Percentiles rank a stretch among this genome's conserved stretches.
These are phyloP conservation scores for Austroboletus novae-zelandiae DNA, from an alignment of 1,284 basidiomycete genomes.

Conservation along the genomic window DNA sequence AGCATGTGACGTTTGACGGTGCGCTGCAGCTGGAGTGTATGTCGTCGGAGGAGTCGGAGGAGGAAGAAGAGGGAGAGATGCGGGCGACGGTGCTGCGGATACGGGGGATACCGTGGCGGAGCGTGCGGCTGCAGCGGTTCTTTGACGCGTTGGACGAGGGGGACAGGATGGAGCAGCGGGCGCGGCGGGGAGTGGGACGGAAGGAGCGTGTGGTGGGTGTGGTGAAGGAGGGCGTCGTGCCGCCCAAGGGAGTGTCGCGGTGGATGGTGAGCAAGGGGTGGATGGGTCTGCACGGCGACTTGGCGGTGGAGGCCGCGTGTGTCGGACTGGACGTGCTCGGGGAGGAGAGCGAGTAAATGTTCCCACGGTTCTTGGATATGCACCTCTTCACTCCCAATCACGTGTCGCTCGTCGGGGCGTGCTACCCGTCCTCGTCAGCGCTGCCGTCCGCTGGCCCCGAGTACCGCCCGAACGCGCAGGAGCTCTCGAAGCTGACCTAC, in stretches of 20 bases:
- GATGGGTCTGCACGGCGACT: slow-evolving; percentile 35
- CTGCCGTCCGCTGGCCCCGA: slow-evolving; percentile 76
- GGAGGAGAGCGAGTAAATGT: slow-evolving; percentile 49
- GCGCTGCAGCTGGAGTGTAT: slow-evolving; percentile 72
- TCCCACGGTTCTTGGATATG: slow-evolving; percentile 20
- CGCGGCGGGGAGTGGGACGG: slow-evolving; percentile 55
- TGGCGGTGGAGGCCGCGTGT: slow-evolving; percentile 63
- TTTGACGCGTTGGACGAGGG: slow-evolving; percentile 58
- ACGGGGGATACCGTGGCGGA: slow-evolving; percentile 62
- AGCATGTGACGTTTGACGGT: slow-evolving; percentile 61
- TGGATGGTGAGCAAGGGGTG: slow-evolving; percentile 77
- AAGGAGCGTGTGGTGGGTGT: slow-evolving; percentile 53
- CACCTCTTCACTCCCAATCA: slow-evolving; percentile 81
- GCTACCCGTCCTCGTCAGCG: slow-evolving; percentile 85
- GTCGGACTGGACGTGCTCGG: slow-evolving; percentile 61
- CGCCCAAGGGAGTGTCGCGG: slow-evolving; percentile 58
- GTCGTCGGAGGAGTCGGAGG: slow-evolving; percentile 73
- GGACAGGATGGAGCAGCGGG: slow-evolving; percentile 46
- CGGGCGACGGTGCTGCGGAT: slow-evolving; percentile 42
- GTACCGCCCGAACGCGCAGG: slow-evolving; percentile 85
- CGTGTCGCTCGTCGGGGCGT: slow-evolving; percentile 82
- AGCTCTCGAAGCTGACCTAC: slow-evolving; percentile 89
- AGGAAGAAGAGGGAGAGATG: slow-evolving; percentile 38
- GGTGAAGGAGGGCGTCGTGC: slow-evolving; percentile 58
- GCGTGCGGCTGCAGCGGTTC: slow-evolving; percentile 54